Conservation (phyloP, 177 flowering plant species). For the Vitis hybrid region DNA sequence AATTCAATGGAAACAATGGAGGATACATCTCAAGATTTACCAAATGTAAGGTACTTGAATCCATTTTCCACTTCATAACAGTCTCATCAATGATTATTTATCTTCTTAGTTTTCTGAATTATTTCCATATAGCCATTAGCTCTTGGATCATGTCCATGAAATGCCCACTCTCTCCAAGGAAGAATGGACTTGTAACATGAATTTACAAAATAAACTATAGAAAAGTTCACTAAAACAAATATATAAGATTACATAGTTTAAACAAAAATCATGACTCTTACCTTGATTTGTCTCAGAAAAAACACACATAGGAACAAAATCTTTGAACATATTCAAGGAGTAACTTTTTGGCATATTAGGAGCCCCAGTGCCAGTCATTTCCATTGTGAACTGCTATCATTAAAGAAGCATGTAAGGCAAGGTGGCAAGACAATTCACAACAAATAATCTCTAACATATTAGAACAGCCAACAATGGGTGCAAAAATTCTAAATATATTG, state of each 20-base stretch:
- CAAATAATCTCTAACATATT: no score
- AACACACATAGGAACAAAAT: conserved; percentile 83
- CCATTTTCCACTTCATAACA: no score
- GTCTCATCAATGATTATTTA: no score
- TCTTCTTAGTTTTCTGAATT: no score
- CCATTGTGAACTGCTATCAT: conserved; percentile 77
- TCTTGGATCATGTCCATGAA: no score
- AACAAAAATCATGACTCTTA: conserved; percentile 23
- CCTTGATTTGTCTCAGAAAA: conserved; percentile 87
- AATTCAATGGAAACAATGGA: no score
- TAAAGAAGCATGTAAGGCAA: conserved; percentile 5
- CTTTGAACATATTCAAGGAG: conserved; percentile 83
- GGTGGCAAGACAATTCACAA: neutral
- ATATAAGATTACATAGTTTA: neutral
- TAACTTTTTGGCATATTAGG: conserved; percentile 74
- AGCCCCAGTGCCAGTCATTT: conserved; percentile 62
- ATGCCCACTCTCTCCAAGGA: no score
- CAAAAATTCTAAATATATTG: neutral
- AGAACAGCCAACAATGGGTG: no score
- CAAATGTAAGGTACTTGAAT: no score
- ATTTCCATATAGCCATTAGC: no score
- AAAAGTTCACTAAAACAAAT: neutral
- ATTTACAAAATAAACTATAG: neutral
- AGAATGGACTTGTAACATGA: neutral
- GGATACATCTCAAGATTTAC: no score